A percentile compares a stretch with the other conserved stretches of the same genome.
These are phyloP conservation scores for Stephania yunnanensis DNA, from an alignment of 164 flowering plant species.

Conservation along the genomic window DNA sequence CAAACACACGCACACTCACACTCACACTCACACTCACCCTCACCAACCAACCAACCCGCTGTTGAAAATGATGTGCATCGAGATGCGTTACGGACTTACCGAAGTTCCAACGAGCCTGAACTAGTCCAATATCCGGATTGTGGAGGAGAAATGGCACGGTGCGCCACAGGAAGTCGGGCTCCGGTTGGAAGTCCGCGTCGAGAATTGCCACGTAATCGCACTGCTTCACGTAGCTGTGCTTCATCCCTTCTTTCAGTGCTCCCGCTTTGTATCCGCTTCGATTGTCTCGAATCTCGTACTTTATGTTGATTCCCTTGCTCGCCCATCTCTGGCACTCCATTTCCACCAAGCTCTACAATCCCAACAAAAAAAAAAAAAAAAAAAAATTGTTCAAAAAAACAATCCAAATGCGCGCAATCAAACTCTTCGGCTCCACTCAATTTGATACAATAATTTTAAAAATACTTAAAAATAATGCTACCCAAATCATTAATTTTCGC, in stretches of 20 bases:
- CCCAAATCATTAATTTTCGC: too few species aligned
- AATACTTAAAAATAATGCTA: too few species aligned
- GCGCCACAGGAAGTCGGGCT: constrained; percentile 64
- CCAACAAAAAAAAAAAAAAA: not conserved
- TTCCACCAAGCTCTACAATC: constrained; percentile 54
- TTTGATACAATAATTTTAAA: too few species aligned
- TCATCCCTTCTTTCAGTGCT: constrained; percentile 80
- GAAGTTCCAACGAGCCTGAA: constrained; percentile 95
- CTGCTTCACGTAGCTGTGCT: constrained; percentile 60
- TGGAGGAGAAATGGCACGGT: constrained; percentile 60
- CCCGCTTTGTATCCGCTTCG: constrained; percentile 82
- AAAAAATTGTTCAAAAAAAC: not conserved
- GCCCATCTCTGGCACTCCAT: constrained; percentile 79
- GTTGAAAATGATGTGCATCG: too few species aligned
- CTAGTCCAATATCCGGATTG: constrained; percentile 75
- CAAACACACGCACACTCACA: not conserved
- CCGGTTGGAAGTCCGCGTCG: constrained; percentile 85
- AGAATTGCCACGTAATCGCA: constrained; percentile 76
- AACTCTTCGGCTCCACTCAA: too few species aligned
- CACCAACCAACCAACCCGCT: too few species aligned
- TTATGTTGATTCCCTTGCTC: constrained; percentile 65
- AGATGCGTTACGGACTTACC: constrained; percentile 48
- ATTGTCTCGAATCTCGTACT: constrained; percentile 69
- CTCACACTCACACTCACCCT: too few species aligned
- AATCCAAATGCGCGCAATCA: too few species aligned